phyloP scores from a whole-genome alignment of 495 filamentous ascomycete species.

The Penicillium maclennaniae region DNA sequence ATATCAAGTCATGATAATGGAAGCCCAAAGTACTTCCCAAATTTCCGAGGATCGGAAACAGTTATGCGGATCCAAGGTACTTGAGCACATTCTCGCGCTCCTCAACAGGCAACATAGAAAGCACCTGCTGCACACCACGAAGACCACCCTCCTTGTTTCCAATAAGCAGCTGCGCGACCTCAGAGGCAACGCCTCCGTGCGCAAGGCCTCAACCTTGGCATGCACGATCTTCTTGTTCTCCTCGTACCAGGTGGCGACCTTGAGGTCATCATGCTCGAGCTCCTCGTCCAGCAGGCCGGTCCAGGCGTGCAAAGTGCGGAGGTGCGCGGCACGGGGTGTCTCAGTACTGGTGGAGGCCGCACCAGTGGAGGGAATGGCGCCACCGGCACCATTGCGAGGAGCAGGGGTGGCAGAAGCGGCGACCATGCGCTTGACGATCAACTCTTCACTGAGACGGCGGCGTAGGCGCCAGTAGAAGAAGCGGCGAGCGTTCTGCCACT shows the following conservation, averaged over 20 bases:
- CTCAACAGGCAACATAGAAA: slow-evolving; percentile 78
- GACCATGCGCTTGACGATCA: slow-evolving; percentile 84
- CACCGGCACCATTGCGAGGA: slow-evolving; percentile 22
- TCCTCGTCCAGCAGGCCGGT: slow-evolving; percentile 57
- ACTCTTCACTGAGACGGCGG: slow-evolving; percentile 93
- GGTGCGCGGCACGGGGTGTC: slow-evolving; percentile 55
- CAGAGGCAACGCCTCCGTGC: slow-evolving; percentile 66
- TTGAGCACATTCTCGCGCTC: slow-evolving; percentile 85
- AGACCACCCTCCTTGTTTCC: slow-evolving; percentile 72
- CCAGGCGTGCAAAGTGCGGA: slow-evolving; percentile 74
- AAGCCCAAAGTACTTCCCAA: too few species aligned
- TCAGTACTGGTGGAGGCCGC: slow-evolving; percentile 26
- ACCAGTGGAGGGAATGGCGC: slow-evolving; percentile 31
- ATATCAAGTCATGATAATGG: slow-evolving; percentile 5
- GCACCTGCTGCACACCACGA: slow-evolving; percentile 79
- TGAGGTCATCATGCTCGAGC: slow-evolving; percentile 72
- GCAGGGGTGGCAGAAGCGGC: slow-evolving; percentile 42
- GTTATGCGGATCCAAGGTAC: slow-evolving; percentile 51
- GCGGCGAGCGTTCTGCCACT: slow-evolving; percentile 86
- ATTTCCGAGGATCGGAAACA: background rate
- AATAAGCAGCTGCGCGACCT: slow-evolving; percentile 75
- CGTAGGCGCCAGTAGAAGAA: slow-evolving; percentile 99
- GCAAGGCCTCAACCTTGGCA: slow-evolving; percentile 73
- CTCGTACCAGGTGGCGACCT: slow-evolving; percentile 95
- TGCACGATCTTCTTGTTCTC: slow-evolving; percentile 81